phyloP scores from a whole-genome alignment of 495 filamentous ascomycete species.

The Daldinia vernicosa region DNA sequence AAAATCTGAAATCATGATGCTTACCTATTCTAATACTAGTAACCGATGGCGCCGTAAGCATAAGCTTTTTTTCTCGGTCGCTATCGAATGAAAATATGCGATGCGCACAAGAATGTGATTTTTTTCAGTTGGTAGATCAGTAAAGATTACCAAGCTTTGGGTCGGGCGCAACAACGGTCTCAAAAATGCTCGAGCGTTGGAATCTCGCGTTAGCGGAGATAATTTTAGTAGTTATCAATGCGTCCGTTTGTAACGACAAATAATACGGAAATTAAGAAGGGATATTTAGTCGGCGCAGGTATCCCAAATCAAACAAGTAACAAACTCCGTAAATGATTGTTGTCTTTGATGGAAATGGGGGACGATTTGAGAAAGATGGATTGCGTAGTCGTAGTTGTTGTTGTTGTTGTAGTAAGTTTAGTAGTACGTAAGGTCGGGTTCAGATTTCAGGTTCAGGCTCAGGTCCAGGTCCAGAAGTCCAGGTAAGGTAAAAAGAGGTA shows the following conservation, averaged over 20 bases:
- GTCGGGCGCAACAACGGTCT: constrained; percentile 18
- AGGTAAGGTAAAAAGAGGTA: constrained; percentile 1
- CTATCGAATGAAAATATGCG: constrained; percentile 36
- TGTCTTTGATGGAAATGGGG: neutral
- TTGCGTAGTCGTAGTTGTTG: neutral
- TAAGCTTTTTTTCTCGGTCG: constrained; percentile 19
- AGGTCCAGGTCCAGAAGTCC: neutral
- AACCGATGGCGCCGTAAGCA: constrained; percentile 32
- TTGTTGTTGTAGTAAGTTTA: no score
- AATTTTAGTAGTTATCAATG: constrained; percentile 16
- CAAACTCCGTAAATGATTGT: neutral
- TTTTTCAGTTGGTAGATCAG: constrained; percentile 32
- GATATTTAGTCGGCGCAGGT: neutral
- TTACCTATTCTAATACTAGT: constrained; percentile 35
- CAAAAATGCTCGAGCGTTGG: constrained; percentile 6
- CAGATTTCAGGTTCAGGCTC: neutral
- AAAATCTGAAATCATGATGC: constrained; percentile 31
- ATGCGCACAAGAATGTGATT: constrained; percentile 10
- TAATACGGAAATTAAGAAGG: constrained; percentile 5
- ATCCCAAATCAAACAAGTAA: neutral
- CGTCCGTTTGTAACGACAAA: neutral
- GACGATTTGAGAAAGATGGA: neutral
- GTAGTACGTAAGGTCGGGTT: neutral
- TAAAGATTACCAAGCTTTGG: constrained; percentile 37
- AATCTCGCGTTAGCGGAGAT: constrained; percentile 9